Evolutionary conservation across 257 asterid genomes (phyloP), one percentile per base, ranked within the genome.

Genomic region (Agastache rugosa): DNA sequence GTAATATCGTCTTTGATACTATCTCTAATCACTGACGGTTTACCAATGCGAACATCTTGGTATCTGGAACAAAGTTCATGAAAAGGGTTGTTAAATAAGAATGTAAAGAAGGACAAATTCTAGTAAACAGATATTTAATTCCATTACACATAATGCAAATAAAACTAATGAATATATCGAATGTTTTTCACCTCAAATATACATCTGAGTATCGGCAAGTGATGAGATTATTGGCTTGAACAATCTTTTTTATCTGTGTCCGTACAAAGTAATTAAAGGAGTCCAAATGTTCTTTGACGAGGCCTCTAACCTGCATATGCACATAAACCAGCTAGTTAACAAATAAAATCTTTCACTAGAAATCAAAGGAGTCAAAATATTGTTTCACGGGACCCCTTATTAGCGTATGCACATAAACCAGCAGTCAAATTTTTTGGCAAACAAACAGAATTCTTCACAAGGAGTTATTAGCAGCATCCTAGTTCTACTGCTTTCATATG

Each of bases 251-350:
- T 25, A 92, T 90, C 48, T 83, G 96, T 0, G 87, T 85, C 79
- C 70, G 76, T 29, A 88, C 82, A 78, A 92, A 88, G 81, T 82
- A 94, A 76, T 94, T 92, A 72, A 87, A 94, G 68, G 98, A 94
- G 72, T 92, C 98, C 82, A 94, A 75, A 81, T 94, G 97, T 58
- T 87, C 96, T 80, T 90, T 93, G 88, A 90, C 97, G 74, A 94
- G 87, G 20, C 97, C 97, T 74, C 96, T 84, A 75, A 90, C 96
- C 98, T 88, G 48, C 83, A 81, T 76, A 77, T 75, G 79, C 80
- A 75, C 37, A 70, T 54, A 25, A 53, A 71, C 68, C 71, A 63
- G 19, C 35, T 3, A 31, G 35, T 31, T 31, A 31, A 31, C 35
- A 31, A 31, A 31, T 31, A 31, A 31, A 31, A 31, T 31, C 35